These are phyloP conservation scores for Colletotrichum sp. DNA, from an alignment of 2,329 filamentous ascomycete species.

Conservation along the genomic window DNA sequence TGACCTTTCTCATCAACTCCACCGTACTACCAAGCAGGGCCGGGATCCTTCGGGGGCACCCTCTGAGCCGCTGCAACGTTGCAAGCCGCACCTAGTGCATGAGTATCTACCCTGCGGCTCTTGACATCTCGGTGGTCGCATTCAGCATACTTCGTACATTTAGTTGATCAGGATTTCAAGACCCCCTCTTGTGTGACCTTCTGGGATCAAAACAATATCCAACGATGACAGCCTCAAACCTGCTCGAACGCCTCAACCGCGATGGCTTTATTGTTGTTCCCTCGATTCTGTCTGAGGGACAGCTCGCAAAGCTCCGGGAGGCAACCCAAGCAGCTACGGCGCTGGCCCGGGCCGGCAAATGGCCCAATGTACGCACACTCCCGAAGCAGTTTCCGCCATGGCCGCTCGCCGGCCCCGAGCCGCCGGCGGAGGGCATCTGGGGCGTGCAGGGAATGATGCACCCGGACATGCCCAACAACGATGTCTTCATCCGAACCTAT, in stretches of 20 bases:
- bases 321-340: constrained; percentile 63
- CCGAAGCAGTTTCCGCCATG: constrained; percentile 93
- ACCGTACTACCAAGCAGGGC: background rate
- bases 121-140: background rate
- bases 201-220: background rate
- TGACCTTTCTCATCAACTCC: background rate
- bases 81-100: background rate
- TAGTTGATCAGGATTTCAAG: background rate
- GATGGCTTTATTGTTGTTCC: constrained; percentile 81
- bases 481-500: constrained; percentile 71
- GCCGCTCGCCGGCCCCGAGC: constrained; percentile 51
- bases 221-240: constrained; percentile 18
- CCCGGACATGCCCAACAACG: constrained; percentile 67
- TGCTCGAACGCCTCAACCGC: constrained; percentile 62
- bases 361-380: constrained; percentile 83
- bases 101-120: background rate
- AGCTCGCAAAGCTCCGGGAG: constrained; percentile 64
- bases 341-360: constrained; percentile 71
- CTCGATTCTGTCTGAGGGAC: constrained; percentile 60
- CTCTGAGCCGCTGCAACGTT: constrained; percentile 4
- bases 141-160: background rate
- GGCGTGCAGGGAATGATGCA: constrained; percentile 87
- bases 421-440: constrained; percentile 74
- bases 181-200: background rate
- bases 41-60: background rate